Percentiles rank a stretch among this genome's conserved stretches.
phyloP scores from a whole-genome alignment of 2,329 filamentous ascomycete genomes.

The Coniosporium tulheliwenetii region DNA sequence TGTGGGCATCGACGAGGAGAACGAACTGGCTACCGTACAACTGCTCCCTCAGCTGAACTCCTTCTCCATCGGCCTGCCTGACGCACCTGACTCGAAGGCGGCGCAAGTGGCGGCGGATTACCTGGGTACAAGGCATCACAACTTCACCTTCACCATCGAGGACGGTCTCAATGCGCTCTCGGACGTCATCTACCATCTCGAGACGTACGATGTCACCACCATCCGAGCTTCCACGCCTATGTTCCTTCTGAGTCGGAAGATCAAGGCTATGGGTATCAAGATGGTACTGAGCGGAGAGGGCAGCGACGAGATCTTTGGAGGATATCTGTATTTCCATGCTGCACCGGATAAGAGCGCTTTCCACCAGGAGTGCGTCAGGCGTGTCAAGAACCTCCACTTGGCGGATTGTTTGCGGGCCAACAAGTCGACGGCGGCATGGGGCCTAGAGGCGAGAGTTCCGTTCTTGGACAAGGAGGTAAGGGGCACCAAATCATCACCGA shows the following conservation, averaged over 20 bases:
- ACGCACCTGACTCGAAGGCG: conserved; percentile 81
- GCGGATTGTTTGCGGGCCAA: conserved; percentile 96
- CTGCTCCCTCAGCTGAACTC: conserved; percentile 93
- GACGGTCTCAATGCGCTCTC: conserved; percentile 93
- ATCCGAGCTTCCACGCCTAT: conserved; percentile 97
- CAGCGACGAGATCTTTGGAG: conserved; percentile 95
- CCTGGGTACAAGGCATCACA: conserved; percentile 93
- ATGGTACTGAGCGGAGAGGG: conserved; percentile 98
- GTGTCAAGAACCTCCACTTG: conserved; percentile 91
- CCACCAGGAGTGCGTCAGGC: conserved; percentile 84
- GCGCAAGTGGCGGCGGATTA: conserved; percentile 90
- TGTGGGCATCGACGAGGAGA: conserved; percentile 86
- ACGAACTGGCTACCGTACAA: conserved; percentile 77
- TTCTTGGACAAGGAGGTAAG: conserved; percentile 83
- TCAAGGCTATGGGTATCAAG: conserved; percentile 98
- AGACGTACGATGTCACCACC: conserved; percentile 95
- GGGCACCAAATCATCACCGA: conserved; percentile 1
- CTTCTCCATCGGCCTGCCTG: conserved; percentile 93
- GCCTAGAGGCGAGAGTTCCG: conserved; percentile 90
- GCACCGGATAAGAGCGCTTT: conserved; percentile 85
- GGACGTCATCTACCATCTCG: conserved; percentile 95
- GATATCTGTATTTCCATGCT: conserved; percentile 96
- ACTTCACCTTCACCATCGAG: conserved; percentile 95
- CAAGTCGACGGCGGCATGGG: conserved; percentile 98
- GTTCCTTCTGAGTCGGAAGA: conserved; percentile 95